phyloP scores from a whole-genome alignment of 2,329 filamentous ascomycete genomes.

The Apiospora malaysiana region DNA sequence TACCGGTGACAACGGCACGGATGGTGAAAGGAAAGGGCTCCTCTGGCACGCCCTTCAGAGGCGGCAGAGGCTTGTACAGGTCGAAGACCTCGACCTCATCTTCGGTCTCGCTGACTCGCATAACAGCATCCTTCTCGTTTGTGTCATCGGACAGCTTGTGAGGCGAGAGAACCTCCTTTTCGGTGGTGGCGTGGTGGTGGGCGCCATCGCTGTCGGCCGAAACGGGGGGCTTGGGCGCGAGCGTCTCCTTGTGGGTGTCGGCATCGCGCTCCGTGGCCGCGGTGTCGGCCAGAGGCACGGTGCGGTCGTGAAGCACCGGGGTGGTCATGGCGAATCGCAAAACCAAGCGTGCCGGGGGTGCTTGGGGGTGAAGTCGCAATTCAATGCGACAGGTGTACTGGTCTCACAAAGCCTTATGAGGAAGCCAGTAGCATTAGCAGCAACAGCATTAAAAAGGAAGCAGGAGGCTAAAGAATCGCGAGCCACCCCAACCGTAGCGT shows the following conservation, averaged over 20 bases:
- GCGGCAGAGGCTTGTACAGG: slow-evolving; percentile 49
- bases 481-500: not conserved
- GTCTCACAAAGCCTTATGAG: not conserved
- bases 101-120: slow-evolving; percentile 14
- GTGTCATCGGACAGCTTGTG: not conserved
- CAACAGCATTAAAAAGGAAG: not conserved
- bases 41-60: slow-evolving; percentile 47
- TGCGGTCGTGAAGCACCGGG: not conserved
- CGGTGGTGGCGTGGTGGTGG: not conserved
- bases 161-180: not conserved
- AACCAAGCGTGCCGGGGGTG: slow-evolving; percentile 6
- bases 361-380: not conserved
- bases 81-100: slow-evolving; percentile 36
- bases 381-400: slow-evolving; percentile 8
- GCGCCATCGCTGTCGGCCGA: slow-evolving; percentile 8
- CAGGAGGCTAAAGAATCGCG: slow-evolving; percentile 8
- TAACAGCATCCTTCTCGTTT: slow-evolving; percentile 10
- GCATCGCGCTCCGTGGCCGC: slow-evolving; percentile 18
- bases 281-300: slow-evolving; percentile 11
- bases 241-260: slow-evolving; percentile 1
- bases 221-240: not conserved
- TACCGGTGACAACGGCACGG: slow-evolving; percentile 60
- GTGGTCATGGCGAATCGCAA: slow-evolving; percentile 8
- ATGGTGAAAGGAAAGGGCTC: slow-evolving; percentile 58
- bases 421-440: not conserved